Percentiles rank a stretch among this genome's conserved stretches.
Evolutionary conservation across 495 filamentous ascomycete species (phyloP).

Genomic region (Gamarada debralockiae): DNA sequence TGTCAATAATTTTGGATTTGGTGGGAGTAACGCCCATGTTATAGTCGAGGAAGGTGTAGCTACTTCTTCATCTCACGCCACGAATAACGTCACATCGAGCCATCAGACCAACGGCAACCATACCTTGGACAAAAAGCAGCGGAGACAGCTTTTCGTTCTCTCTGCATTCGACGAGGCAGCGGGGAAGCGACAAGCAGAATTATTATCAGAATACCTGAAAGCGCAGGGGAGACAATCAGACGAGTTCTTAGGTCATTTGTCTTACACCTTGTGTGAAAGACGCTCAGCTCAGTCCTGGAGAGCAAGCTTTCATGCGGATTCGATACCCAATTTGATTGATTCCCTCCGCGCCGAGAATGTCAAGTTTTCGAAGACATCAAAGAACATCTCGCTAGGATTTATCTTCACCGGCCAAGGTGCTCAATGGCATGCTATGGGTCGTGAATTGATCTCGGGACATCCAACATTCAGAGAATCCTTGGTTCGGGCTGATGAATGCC

Average conservation of each 20-base stretch:
- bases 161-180: constrained; percentile 22
- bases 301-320: constrained; percentile 1
- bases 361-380: too few relatives aligned
- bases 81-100: too few relatives aligned
- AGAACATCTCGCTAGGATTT: too few relatives aligned
- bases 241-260: too few relatives aligned
- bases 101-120: too few relatives aligned
- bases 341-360: too few relatives aligned
- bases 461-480: constrained; percentile 26
- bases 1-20: constrained; percentile 57
- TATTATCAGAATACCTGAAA: constrained; percentile 8
- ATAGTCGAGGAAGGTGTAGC: constrained; percentile 42
- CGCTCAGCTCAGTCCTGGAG: constrained; percentile 36
- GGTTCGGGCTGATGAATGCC: not conserved
- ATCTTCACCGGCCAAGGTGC: constrained; percentile 20
- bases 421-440: constrained; percentile 58
- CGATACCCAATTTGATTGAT: constrained; percentile 1
- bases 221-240: too few relatives aligned
- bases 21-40: constrained; percentile 53
- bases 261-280: constrained; percentile 35
- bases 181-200: not conserved
- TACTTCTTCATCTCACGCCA: too few relatives aligned
- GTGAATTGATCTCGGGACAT: constrained; percentile 38
- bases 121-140: too few relatives aligned
- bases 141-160: too few relatives aligned